Base-by-base conservation (phyloP, 1,139 yeast species). In the Lodderomyces parapsilosis region DNA sequence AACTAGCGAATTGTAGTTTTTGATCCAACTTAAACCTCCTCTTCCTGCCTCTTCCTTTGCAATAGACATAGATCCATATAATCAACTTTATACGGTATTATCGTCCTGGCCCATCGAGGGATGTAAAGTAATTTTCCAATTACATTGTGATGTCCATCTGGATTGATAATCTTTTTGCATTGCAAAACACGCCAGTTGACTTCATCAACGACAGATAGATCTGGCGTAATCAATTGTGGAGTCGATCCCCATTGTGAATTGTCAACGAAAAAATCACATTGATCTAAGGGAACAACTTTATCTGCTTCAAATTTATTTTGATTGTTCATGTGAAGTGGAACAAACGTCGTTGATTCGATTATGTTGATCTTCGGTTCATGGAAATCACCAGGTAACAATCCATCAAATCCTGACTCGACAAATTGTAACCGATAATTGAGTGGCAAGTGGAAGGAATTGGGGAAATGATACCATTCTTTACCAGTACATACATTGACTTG, bases 401-500 rank as follows among this genome's bases (percentile, higher is more conserved):
- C 98, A 57, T 83, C 80, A 62, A 91, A 91, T 1, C 94, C 95
- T 45, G 90, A 83, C 45, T 72, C 69, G 7, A 87, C 80, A 60
- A 88, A 91, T 52, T 70, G 69, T 22, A 89, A 64, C 48, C 96
- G 68, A 46, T 76, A 66, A 28, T 76, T 71, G 17, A 69, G 66
- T 2, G 86, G 84, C 19, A 91, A 66, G 57, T 90, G 87, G 59
- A 90, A 86, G 0, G 97, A 90, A 1, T 86, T 82, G 10, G 98
- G 97, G 64, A 71, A 91, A 57, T 93, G 87, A 57, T 89, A 89
- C 97, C 98, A 91, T 65, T 93, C 98, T 47, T 96, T 78, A 2
- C 96, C 97, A 18, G 87, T 74, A 60, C 98, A 93, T 0, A 91
- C 83, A 51, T 80, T 83, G 6, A 33, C 20, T 20, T 23, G 28